Evolutionary conservation across 2,329 filamentous ascomycete species (phyloP).

Genomic region (Ophiocordyceps polyrhachis-furcata): DNA sequence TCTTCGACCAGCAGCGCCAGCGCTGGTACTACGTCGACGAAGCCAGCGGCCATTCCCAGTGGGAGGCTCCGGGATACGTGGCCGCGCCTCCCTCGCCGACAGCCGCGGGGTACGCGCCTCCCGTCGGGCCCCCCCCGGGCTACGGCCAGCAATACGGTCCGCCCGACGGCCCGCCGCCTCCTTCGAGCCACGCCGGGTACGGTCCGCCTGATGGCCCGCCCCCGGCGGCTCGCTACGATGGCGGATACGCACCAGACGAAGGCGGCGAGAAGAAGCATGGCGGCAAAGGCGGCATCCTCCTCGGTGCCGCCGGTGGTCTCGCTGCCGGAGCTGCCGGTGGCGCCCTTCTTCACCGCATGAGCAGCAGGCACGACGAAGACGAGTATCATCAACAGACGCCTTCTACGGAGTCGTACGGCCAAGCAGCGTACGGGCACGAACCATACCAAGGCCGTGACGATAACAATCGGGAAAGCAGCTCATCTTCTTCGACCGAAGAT

Average conservation of each 20-base stretch:
- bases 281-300: constrained; percentile 33
- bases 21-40: constrained; percentile 49
- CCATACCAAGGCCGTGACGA: constrained; percentile 10
- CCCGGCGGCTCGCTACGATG: constrained; percentile 2
- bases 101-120: constrained; percentile 6
- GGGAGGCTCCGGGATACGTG: constrained; percentile 34
- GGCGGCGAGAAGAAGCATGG: constrained; percentile 17
- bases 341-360: constrained; percentile 35
- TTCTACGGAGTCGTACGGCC: background rate
- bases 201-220: background rate
- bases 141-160: constrained; percentile 4
- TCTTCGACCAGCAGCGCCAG: constrained; percentile 42
- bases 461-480: constrained; percentile 6
- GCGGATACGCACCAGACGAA: background rate
- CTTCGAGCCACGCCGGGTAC: background rate
- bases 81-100: constrained; percentile 7
- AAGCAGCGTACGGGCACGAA: background rate
- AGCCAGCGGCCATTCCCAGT: constrained; percentile 41
- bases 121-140: constrained; percentile 7
- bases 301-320: constrained; percentile 40
- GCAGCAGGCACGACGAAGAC: constrained; percentile 10
- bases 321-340: constrained; percentile 38
- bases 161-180: background rate
- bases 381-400: background rate
- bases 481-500: constrained; percentile 23